Evolutionary conservation across 1,284 basidiomycete species (phyloP).

Genomic region (Wolfiporia cocos): DNA sequence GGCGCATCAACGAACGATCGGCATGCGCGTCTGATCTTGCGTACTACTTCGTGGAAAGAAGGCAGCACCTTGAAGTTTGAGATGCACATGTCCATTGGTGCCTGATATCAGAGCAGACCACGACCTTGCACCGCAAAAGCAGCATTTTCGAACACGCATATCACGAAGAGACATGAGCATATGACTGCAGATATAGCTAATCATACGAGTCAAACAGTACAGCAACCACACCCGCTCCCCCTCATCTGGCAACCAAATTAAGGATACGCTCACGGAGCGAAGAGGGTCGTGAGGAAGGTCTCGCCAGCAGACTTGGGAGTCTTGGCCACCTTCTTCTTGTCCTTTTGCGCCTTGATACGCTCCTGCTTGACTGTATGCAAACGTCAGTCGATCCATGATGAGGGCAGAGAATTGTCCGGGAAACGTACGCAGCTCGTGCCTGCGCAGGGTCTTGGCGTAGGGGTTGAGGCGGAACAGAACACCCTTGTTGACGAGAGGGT

Average conservation of each 20-base stretch:
- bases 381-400: background rate
- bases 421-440: slow-evolving; percentile 78
- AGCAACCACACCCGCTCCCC: too few species aligned
- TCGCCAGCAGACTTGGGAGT: slow-evolving; percentile 67
- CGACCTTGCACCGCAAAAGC: background rate
- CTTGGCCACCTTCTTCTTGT: slow-evolving; percentile 58
- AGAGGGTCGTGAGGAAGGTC: slow-evolving; percentile 83
- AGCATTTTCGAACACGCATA: background rate
- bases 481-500: slow-evolving; percentile 94
- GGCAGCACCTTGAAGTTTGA: too few species aligned
- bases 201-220: too few species aligned
- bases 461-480: slow-evolving; percentile 99
- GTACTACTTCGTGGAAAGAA: too few species aligned
- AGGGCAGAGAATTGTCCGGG: background rate
- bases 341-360: slow-evolving; percentile 60
- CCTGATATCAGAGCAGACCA: too few species aligned
- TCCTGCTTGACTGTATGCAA: slow-evolving; percentile 64
- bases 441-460: slow-evolving; percentile 92
- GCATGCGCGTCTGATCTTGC: too few species aligned
- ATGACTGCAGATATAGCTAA: background rate
- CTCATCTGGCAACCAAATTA: too few species aligned
- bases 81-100: too few species aligned
- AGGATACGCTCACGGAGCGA: slow-evolving; percentile 64
- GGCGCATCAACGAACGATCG: too few species aligned
- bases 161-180: background rate